Evolutionary conservation across 169 alveolate species (phyloP).

Genomic region (Cryptosporidium sp.): DNA sequence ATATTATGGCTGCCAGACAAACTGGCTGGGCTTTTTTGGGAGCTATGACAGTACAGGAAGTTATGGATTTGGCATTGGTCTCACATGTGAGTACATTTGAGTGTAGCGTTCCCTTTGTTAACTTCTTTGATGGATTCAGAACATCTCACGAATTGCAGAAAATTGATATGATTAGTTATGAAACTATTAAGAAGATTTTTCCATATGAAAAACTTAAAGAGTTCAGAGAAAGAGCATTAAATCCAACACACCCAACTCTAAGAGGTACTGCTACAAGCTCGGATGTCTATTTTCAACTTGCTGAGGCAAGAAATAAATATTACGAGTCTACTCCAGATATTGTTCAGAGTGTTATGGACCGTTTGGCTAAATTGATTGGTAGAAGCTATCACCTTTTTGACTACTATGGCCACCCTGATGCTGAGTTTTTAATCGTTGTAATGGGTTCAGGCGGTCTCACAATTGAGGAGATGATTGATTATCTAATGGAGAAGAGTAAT

Average conservation of each 20-base stretch:
- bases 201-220: conserved; percentile 75
- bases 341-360: conserved; percentile 76
- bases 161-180: conserved; percentile 74
- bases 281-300: conserved; percentile 80
- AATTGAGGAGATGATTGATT: conserved; percentile 76
- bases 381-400: conserved; percentile 78
- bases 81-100: conserved; percentile 81
- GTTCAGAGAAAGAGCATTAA: conserved; percentile 77
- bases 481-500: conserved; percentile 39
- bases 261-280: conserved; percentile 82
- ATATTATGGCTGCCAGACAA: conserved; percentile 81
- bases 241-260: conserved; percentile 81
- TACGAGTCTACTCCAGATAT: conserved; percentile 78
- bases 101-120: conserved; percentile 81
- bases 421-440: conserved; percentile 76
- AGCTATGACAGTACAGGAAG: conserved; percentile 81
- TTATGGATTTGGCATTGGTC: conserved; percentile 79
- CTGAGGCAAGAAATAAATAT: conserved; percentile 80
- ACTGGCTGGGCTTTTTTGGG: conserved; percentile 81
- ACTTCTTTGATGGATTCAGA: conserved; percentile 82
- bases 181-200: conserved; percentile 33
- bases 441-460: conserved; percentile 83
- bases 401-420: conserved; percentile 78
- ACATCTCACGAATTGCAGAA: conserved; percentile 82
- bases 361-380: conserved; percentile 77